phyloP scores from a whole-genome alignment of 352 stramenopile species.

The Blastocystis sp. region DNA sequence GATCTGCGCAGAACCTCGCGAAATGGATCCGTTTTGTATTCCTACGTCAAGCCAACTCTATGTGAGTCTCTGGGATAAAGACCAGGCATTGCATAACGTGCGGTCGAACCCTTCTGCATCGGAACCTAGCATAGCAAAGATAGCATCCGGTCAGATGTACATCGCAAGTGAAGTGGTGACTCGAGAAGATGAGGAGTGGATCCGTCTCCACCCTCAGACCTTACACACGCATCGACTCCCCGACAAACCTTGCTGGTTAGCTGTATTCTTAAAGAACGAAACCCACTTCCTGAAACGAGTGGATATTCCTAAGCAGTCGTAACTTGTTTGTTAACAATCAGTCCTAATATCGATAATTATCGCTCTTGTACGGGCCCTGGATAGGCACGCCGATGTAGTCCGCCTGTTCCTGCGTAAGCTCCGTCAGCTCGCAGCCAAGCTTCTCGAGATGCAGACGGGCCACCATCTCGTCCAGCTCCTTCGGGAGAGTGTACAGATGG shows the following conservation, averaged over 20 bases:
- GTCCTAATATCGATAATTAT: slow-evolving; percentile 93
- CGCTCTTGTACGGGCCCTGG: slow-evolving; percentile 90
- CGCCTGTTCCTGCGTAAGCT: slow-evolving; percentile 87
- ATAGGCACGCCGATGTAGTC: slow-evolving; percentile 92
- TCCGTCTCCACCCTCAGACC: slow-evolving; percentile 59
- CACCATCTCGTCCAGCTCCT: slow-evolving; percentile 96
- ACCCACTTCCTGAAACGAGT: slow-evolving; percentile 48
- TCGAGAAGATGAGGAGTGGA: slow-evolving; percentile 50
- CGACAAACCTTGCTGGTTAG: slow-evolving; percentile 52
- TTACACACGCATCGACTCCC: slow-evolving; percentile 35
- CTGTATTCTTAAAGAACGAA: slow-evolving; percentile 61
- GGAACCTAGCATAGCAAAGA: slow-evolving; percentile 25
- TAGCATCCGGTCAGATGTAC: slow-evolving; percentile 55
- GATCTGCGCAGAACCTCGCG: slow-evolving; percentile 37
- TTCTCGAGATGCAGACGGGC: slow-evolving; percentile 88
- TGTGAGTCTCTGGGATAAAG: slow-evolving; percentile 46
- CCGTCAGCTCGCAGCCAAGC: slow-evolving; percentile 88
- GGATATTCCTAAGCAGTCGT: not conserved
- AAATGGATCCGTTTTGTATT: slow-evolving; percentile 53
- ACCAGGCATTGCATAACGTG: slow-evolving; percentile 55
- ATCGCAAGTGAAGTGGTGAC: slow-evolving; percentile 54
- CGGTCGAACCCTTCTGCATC: not conserved
- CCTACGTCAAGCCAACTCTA: slow-evolving; percentile 12
- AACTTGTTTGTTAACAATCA: not conserved
- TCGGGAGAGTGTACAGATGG: slow-evolving; percentile 95